A percentile compares a stretch with the other conserved stretches of the same genome.
These are phyloP conservation scores for Populus pruinosa DNA, from an alignment of 345 rosid genomes.

Conservation along the genomic window DNA sequence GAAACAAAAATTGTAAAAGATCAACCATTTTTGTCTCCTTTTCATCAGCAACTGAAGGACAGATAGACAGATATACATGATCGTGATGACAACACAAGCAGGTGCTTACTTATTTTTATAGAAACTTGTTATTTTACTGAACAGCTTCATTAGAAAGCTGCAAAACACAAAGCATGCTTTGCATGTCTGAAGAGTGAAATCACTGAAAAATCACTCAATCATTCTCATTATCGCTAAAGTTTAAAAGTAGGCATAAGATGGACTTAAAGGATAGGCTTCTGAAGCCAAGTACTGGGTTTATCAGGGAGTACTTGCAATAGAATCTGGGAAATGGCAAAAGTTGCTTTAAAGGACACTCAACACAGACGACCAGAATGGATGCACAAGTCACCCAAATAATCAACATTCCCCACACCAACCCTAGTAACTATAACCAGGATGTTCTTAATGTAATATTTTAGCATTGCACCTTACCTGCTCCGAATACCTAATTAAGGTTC, in stretches of 20 bases:
- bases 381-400: not conserved
- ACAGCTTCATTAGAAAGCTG: not conserved
- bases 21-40: not conserved
- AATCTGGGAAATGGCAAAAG: not conserved
- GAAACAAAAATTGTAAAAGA: slow-evolving; percentile 25
- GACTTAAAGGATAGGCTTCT: not conserved
- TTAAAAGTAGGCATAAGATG: not conserved
- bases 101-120: not conserved
- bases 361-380: not conserved
- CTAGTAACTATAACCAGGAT: not conserved
- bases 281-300: not conserved
- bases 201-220: not conserved
- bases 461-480: not conserved
- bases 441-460: not conserved
- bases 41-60: not conserved
- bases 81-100: not conserved
- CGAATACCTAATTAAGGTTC: not conserved
- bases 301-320: not conserved
- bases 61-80: not conserved
- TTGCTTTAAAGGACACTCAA: not conserved
- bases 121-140: not conserved
- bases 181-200: not conserved
- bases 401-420: not conserved
- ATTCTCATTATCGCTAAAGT: not conserved
- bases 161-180: not conserved